Conservation (phyloP, 495 filamentous ascomycete genomes). For the Lasiosphaeria hispida region DNA sequence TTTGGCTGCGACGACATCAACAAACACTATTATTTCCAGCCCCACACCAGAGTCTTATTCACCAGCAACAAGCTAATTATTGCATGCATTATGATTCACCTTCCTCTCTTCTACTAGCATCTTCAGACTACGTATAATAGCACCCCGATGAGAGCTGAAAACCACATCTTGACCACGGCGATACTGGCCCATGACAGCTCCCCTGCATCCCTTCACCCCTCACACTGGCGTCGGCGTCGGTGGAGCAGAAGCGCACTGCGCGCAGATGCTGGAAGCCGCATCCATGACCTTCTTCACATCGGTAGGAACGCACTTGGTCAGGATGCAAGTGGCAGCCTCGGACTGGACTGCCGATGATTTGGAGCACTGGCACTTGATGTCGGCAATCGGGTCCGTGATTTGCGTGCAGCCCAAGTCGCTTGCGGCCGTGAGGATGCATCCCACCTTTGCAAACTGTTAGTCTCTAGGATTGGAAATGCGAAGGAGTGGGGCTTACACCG, state of each 20-base stretch:
- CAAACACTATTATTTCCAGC: too few species aligned
- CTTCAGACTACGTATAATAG: too few species aligned
- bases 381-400: not conserved
- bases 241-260: not conserved
- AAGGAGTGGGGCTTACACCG: not conserved
- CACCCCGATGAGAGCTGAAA: too few species aligned
- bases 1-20: too few species aligned
- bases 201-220: too few species aligned
- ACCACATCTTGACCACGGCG: too few species aligned
- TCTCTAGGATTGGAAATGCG: not conserved
- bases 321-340: not conserved
- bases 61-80: too few species aligned
- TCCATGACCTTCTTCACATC: not conserved
- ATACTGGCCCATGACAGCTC: too few species aligned
- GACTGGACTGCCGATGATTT: not conserved
- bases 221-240: too few species aligned
- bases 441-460: not conserved
- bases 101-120: too few species aligned
- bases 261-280: not conserved
- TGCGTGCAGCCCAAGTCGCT: not conserved
- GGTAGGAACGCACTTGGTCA: not conserved
- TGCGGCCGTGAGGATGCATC: not conserved
- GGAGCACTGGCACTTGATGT: slow-evolving; percentile 6
- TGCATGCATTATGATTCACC: too few species aligned
- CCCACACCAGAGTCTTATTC: too few species aligned